Evolutionary conservation across 306 rosid species (phyloP).

Genomic region (Acacia confusa): DNA sequence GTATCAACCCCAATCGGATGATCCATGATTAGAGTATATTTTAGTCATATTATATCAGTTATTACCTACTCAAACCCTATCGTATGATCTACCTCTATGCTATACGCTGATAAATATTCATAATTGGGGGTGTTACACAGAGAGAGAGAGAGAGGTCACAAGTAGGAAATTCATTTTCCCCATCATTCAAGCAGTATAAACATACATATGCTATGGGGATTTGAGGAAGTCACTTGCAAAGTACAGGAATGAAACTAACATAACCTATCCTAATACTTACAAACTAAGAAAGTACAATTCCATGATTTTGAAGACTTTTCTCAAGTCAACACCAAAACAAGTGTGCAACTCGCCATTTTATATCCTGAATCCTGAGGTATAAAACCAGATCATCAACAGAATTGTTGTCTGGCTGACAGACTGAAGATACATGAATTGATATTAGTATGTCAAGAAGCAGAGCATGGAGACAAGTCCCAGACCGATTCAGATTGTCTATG

Average conservation of each 20-base stretch:
- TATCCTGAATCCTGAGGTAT: conserved; percentile 5
- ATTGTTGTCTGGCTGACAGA: not conserved
- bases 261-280: not conserved
- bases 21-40: no score
- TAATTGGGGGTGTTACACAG: no score
- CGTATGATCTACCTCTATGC: no score
- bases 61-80: no score
- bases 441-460: not conserved
- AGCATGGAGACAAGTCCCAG: not conserved
- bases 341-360: not conserved
- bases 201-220: not conserved
- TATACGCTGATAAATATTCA: no score
- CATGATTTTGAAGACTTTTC: conserved; percentile 12
- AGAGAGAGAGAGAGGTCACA: no score
- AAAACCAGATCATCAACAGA: not conserved
- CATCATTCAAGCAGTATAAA: not conserved
- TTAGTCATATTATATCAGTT: no score
- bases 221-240: not conserved
- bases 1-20: no score
- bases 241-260: not conserved
- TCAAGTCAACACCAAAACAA: not conserved
- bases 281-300: not conserved
- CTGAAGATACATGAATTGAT: not conserved
- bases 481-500: conserved; percentile 24
- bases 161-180: not conserved